Evolutionary conservation across 495 filamentous ascomycete genomes (phyloP), one percentile per base, ranked within the genome.

Genomic region (Friedmanniomyces simplex): DNA sequence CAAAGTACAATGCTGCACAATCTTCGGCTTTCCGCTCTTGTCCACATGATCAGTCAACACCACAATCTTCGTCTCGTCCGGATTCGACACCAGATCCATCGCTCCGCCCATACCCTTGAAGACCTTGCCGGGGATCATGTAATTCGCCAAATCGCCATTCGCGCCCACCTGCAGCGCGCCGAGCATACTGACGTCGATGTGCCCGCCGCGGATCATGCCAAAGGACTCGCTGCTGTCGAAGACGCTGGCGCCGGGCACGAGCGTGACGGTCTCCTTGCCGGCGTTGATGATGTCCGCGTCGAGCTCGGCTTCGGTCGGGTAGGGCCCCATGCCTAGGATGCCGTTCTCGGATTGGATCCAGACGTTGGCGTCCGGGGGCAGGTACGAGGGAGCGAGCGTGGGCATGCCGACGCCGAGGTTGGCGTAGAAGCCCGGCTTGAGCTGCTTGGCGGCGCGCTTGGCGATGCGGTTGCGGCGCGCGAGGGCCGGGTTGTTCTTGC

Each of bases 351-450:
- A 79, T 61, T 83, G 80, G 59, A 83, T 73, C 77, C 76, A 79
- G 28, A 80, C 77, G 36, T 71, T 73, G 43, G 74, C 63, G 53
- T 74, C 74, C 26, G 72, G 58, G 13, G 77, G 67, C 14, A 82
- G 57, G 67, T 76, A 78, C n/a, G 75, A 73, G 16, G 81, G 75
- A 16, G 81, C 82, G 16, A 84, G 71, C 0, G 81, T 85, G 0
- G 82, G 82, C 64, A 85, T 81, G 66, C 76, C 79, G 41, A 85
- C 80, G 13, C 82, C 82, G 0, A 85, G 70, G 63, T 85, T 85
- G n/a, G 81, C 81, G 63, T 85, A 85, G 64, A 70, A 83, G 11
- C 82, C 82, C 45, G 81, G 69, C 66, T 79, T 81, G 43, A 85
- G 72, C 66, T 85, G 81, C 66, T 80, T 78, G 0, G 80, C 77